Conservation (phyloP, 139 green algal species). For the Chlorella ohadii region DNA sequence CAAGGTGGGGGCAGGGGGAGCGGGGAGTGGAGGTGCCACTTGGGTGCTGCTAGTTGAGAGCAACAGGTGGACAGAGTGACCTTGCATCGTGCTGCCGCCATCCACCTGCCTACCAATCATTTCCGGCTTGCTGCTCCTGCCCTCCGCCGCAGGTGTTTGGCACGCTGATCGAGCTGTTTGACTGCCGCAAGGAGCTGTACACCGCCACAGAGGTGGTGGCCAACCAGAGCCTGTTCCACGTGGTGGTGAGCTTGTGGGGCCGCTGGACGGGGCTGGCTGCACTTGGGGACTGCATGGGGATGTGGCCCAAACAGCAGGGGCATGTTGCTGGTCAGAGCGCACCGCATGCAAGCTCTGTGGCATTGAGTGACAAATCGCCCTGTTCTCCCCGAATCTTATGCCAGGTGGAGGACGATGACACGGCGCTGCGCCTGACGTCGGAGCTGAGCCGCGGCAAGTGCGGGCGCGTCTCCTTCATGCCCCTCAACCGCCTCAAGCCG, state of each 20-base stretch:
- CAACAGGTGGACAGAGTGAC: too few species aligned
- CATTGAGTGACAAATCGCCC: too few species aligned
- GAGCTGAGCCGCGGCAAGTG: slow-evolving; percentile 73
- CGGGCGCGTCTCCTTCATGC: slow-evolving; percentile 95
- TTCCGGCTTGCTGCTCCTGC: background rate
- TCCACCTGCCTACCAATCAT: too few species aligned
- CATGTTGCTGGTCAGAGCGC: too few species aligned
- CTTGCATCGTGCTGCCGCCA: too few species aligned
- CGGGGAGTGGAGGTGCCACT: too few species aligned
- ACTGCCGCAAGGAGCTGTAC: slow-evolving; percentile 69
- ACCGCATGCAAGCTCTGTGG: too few species aligned
- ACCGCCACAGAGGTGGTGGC: slow-evolving; percentile 90
- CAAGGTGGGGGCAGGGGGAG: background rate
- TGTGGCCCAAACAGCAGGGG: too few species aligned
- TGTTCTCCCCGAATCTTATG: background rate
- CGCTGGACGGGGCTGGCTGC: too few species aligned
- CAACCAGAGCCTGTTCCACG: slow-evolving; percentile 69
- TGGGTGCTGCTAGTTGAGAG: background rate
- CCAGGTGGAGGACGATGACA: slow-evolving; percentile 88
- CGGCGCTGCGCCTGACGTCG: slow-evolving; percentile 75
- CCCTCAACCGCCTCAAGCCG: slow-evolving; percentile 81
- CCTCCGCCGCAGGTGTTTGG: slow-evolving; percentile 73
- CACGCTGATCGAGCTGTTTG: slow-evolving; percentile 92
- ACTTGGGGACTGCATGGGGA: too few species aligned
- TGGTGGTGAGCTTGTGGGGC: slow-evolving; percentile 63